Percentiles rank a stretch among this genome's conserved stretches.
phyloP scores from a whole-genome alignment of 768 basidiomycete species.

The Amanita rimosa region DNA sequence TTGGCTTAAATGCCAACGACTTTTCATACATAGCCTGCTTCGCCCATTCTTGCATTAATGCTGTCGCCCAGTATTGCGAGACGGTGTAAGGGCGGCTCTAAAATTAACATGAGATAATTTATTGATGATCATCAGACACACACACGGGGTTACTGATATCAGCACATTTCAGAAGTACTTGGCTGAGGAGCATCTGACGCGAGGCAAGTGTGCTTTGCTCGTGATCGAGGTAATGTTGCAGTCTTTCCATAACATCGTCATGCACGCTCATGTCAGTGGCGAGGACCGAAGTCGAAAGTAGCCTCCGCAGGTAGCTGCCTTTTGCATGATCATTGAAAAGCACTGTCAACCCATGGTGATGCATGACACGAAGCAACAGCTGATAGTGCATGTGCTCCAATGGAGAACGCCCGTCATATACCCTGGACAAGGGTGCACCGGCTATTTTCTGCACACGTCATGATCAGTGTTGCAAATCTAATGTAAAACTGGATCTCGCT shows the following conservation, averaged over 20 bases:
- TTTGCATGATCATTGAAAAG: constrained; percentile 46
- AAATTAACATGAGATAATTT: constrained; percentile 4
- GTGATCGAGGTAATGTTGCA: constrained; percentile 38
- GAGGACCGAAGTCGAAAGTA: constrained; percentile 73
- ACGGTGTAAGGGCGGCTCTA: constrained; percentile 90
- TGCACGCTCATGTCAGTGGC: constrained; percentile 96
- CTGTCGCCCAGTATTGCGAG: constrained; percentile 86
- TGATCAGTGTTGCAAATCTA: constrained; percentile 1
- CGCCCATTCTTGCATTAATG: constrained; percentile 83
- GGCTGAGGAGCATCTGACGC: constrained; percentile 67
- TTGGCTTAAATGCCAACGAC: constrained; percentile 59
- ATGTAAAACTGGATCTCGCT: constrained; percentile 17
- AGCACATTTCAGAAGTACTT: constrained; percentile 91
- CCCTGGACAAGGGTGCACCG: constrained; percentile 72
- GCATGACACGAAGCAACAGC: constrained; percentile 70
- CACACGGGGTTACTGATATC: constrained; percentile 97
- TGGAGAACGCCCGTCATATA: constrained; percentile 84
- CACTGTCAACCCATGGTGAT: constrained; percentile 62
- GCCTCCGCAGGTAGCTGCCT: constrained; percentile 48
- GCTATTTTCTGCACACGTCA: constrained; percentile 71
- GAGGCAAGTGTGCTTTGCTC: constrained; percentile 25
- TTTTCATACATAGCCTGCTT: constrained; percentile 82
- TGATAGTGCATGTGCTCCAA: constrained; percentile 89
- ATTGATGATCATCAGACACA: constrained; percentile 10
- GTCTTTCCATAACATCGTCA: constrained; percentile 66